A percentile compares a stretch with the other conserved stretches of the same genome.
These are phyloP conservation scores for Tubosaeta brunneosetosa DNA, from an alignment of 768 basidiomycete genomes.

Conservation along the genomic window DNA sequence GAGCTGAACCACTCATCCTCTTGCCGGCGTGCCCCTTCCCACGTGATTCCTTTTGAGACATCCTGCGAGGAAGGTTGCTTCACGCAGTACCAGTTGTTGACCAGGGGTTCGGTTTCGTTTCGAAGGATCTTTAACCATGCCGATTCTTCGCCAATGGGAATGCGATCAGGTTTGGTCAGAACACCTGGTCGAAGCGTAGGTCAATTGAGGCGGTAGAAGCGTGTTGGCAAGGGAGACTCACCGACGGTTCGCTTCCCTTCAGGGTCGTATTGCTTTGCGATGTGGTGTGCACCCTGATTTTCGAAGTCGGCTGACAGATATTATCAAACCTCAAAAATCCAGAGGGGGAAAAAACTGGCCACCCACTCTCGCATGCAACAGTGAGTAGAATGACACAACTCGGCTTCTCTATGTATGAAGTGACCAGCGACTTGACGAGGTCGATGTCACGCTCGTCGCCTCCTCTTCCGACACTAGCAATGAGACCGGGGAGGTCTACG, in stretches of 20 bases:
- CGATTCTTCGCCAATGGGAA: constrained; percentile 19
- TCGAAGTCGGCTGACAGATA: constrained; percentile 66
- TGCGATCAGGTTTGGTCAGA: constrained; percentile 71
- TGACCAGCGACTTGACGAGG: constrained; percentile 55
- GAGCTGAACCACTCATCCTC: constrained; percentile 58
- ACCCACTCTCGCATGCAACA: constrained; percentile 41
- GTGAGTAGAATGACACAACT: constrained; percentile 70
- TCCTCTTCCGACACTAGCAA: constrained; percentile 47
- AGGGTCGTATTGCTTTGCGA: constrained; percentile 58
- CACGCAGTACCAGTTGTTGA: constrained; percentile 35
- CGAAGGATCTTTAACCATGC: constrained; percentile 54
- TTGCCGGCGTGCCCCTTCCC: constrained; percentile 52
- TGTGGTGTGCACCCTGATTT: constrained; percentile 69
- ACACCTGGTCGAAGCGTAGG: constrained; percentile 8
- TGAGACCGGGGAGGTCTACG: constrained; percentile 61
- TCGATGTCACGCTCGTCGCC: constrained; percentile 55
- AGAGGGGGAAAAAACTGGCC: neutral
- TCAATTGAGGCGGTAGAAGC: constrained; percentile 37
- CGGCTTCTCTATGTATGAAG: constrained; percentile 55
- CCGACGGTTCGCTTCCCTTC: constrained; percentile 67
- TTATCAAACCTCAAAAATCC: constrained; percentile 33
- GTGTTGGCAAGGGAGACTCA: constrained; percentile 41
- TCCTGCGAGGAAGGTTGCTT: constrained; percentile 36
- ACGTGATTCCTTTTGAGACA: constrained; percentile 33
- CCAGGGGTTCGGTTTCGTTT: constrained; percentile 40